These are phyloP conservation scores for Cyberlindnera suaveolens DNA, from an alignment of 805 yeast genomes.

Conservation along the genomic window DNA sequence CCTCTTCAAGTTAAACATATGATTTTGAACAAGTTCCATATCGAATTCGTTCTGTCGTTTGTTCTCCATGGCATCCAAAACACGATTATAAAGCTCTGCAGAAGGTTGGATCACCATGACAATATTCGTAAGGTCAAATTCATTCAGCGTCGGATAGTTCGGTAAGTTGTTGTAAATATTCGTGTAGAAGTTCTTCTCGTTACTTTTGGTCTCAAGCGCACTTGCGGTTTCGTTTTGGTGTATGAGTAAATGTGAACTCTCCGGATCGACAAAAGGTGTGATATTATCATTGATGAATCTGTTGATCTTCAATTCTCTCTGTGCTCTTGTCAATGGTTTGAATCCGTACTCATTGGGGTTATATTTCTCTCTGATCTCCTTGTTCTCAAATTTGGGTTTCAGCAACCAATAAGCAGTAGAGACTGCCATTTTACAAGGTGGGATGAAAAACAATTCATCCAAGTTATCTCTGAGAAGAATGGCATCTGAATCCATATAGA, in stretches of 20 bases:
- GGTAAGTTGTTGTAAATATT: conserved; percentile 36
- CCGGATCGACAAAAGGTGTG: conserved; percentile 1
- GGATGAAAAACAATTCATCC: conserved; percentile 48
- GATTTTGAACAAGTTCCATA: conserved; percentile 43
- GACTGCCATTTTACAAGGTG: conserved; percentile 39
- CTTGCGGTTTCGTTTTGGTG: too few species aligned
- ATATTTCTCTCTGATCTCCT: conserved; percentile 14
- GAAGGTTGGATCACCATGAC: conserved; percentile 58
- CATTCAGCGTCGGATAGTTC: conserved; percentile 23
- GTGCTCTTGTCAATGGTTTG: conserved; percentile 18
- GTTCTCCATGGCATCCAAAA: conserved; percentile 19
- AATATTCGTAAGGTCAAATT: conserved; percentile 33
- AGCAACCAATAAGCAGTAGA: conserved; percentile 39
- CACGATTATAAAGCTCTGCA: conserved; percentile 16
- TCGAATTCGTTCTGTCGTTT: conserved; percentile 38
- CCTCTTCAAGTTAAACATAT: conserved; percentile 22
- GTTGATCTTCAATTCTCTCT: conserved; percentile 16
- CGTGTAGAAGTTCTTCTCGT: conserved; percentile 14
- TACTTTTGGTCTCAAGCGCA: background rate
- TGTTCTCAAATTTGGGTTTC: conserved; percentile 21
- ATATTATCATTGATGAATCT: conserved; percentile 4
- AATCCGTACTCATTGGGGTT: conserved; percentile 15
- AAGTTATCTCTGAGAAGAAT: conserved; percentile 31
- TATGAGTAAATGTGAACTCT: too few species aligned
- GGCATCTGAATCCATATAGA: conserved; percentile 57